A percentile compares a stretch with the other conserved stretches of the same genome.
These are phyloP conservation scores for Sapria himalayana DNA, from an alignment of 345 rosid species.

Conservation along the genomic window DNA sequence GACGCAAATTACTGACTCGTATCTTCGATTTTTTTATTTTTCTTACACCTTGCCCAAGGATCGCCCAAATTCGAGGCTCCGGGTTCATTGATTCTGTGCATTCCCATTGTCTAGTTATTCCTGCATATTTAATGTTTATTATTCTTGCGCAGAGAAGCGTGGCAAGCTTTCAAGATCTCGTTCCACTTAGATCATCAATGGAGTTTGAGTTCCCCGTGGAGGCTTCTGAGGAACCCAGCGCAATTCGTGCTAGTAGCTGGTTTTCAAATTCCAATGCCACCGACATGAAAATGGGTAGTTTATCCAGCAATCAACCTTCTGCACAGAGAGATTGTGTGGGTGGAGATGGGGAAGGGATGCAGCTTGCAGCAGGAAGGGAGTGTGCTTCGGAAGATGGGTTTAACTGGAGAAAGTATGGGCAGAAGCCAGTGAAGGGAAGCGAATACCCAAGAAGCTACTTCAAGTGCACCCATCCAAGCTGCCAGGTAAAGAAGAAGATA, in stretches of 20 bases:
- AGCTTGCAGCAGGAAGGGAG: constrained; percentile 12
- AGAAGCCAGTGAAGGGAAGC: constrained; percentile 48
- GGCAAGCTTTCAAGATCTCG: constrained; percentile 11
- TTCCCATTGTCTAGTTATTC: too few relatives aligned
- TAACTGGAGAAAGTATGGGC: constrained; percentile 54
- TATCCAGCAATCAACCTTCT: constrained; percentile 6
- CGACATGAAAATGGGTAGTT: constrained; percentile 12
- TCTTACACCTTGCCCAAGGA: too few relatives aligned
- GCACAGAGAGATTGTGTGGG: constrained; percentile 18
- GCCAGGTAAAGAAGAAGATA: constrained; percentile 38
- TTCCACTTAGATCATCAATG: constrained; percentile 8
- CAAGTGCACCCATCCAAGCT: constrained; percentile 36
- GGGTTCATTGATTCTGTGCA: too few relatives aligned
- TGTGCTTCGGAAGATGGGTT: constrained; percentile 38
- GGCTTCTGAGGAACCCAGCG: constrained; percentile 11
- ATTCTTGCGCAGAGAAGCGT: constrained; percentile 13
- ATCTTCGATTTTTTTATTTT: too few relatives aligned
- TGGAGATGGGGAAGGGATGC: constrained; percentile 23
- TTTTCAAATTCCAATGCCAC: constrained; percentile 7
- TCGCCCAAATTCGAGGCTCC: too few relatives aligned
- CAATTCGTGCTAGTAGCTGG: constrained; percentile 8
- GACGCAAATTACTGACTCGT: too few relatives aligned
- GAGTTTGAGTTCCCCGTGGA: constrained; percentile 18
- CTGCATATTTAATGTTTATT: too few relatives aligned
- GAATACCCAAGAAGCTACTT: constrained; percentile 50